These are phyloP conservation scores for Volvox carteri DNA, from an alignment of 163 green algal species.

Conservation along the genomic window DNA sequence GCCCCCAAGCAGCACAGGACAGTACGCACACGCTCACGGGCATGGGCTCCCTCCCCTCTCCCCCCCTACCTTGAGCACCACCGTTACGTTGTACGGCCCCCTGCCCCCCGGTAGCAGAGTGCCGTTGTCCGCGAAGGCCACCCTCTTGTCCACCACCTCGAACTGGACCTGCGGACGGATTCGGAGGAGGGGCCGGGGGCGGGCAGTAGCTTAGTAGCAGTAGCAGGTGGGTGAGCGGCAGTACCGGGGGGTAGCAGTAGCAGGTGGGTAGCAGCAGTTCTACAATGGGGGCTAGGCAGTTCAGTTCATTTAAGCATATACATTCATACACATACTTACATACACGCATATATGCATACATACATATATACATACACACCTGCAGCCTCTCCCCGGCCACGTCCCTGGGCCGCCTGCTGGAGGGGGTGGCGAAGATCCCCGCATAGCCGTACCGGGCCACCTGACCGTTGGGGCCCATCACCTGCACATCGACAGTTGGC, in stretches of 20 bases:
- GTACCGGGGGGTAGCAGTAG: too few species aligned
- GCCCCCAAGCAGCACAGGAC: background rate
- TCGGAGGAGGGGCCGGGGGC: too few species aligned
- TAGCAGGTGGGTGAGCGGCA: too few species aligned
- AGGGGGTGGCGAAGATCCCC: constrained; percentile 80
- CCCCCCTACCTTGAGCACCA: constrained; percentile 79
- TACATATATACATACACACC: constrained; percentile 48
- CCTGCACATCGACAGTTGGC: constrained; percentile 65
- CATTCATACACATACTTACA: background rate
- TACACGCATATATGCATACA: background rate
- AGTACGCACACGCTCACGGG: too few species aligned
- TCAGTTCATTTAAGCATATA: too few species aligned
- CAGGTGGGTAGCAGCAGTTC: too few species aligned
- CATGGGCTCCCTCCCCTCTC: too few species aligned
- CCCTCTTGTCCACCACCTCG: constrained; percentile 66
- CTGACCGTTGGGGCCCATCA: constrained; percentile 76
- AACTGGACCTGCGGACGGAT: constrained; percentile 71
- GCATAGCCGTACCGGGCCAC: constrained; percentile 75
- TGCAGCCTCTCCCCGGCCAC: constrained; percentile 85
- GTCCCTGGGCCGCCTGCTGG: constrained; percentile 77
- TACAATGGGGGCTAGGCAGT: too few species aligned
- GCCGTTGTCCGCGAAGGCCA: constrained; percentile 53
- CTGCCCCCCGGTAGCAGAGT: constrained; percentile 46
- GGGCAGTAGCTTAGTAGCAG: too few species aligned
- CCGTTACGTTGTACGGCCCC: constrained; percentile 88